Conservation (phyloP, 306 rosid genomes). For the Lotus japonicus region DNA sequence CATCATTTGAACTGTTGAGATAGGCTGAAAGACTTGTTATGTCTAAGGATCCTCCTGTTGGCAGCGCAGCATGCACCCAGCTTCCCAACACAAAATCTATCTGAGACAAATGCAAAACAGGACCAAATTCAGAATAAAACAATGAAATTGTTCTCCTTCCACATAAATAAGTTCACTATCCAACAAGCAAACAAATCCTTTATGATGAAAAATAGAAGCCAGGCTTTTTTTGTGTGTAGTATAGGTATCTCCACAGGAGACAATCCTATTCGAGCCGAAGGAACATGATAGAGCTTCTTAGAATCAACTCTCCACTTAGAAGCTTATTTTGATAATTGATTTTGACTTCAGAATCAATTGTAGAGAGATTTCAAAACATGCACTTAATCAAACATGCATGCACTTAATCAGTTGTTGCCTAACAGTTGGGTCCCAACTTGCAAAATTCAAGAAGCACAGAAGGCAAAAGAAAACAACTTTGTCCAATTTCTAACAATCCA, state of each 20-base stretch:
- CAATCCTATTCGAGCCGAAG: no score
- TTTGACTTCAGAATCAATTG: no score
- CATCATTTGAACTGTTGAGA: constrained; percentile 55
- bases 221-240: background rate
- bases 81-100: constrained; percentile 75
- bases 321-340: no score
- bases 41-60: constrained; percentile 72
- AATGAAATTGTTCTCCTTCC: background rate
- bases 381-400: no score
- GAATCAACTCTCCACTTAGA: no score
- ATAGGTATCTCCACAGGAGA: no score
- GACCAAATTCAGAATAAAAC: no score
- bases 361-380: no score
- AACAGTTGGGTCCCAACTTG: no score
- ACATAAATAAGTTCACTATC: background rate
- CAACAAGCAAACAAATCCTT: background rate
- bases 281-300: background rate
- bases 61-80: constrained; percentile 68
- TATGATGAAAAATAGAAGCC: background rate
- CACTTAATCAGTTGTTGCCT: no score
- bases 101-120: constrained; percentile 28
- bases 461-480: background rate
- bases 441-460: background rate
- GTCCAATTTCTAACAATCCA: no score
- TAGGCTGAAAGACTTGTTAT: constrained; percentile 70